A percentile compares a stretch with the other conserved stretches of the same genome.
phyloP scores from a whole-genome alignment of 2,329 filamentous ascomycete species.

The Beauveria scarabaeidicola region DNA sequence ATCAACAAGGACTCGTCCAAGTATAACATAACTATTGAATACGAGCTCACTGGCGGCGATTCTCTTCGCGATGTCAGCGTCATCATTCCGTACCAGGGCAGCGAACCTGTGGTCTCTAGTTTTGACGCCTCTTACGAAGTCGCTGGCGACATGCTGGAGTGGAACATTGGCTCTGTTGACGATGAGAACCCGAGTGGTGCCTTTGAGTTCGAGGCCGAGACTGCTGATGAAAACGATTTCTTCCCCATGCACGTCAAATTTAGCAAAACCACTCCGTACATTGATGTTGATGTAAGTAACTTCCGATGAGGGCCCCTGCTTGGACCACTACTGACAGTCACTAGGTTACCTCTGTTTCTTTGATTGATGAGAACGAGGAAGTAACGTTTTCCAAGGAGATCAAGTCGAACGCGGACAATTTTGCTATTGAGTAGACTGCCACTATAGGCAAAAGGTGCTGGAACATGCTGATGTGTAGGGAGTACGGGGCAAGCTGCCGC shows the following conservation, averaged over 20 bases:
- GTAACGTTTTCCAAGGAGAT: constrained; percentile 78
- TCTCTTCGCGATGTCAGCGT: constrained; percentile 77
- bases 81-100: constrained; percentile 74
- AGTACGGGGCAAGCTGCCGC: not conserved
- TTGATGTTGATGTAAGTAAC: constrained; percentile 82
- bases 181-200: constrained; percentile 74
- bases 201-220: constrained; percentile 92
- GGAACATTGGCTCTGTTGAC: constrained; percentile 82
- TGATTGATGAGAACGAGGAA: constrained; percentile 68
- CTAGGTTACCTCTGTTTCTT: constrained; percentile 56
- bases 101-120: constrained; percentile 81
- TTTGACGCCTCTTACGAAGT: constrained; percentile 95
- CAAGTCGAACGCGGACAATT: constrained; percentile 67
- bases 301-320: not conserved
- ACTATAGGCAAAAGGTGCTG: not conserved
- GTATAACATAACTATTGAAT: constrained; percentile 89
- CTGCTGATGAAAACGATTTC: constrained; percentile 84
- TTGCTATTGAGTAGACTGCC: constrained; percentile 58
- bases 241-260: constrained; percentile 96
- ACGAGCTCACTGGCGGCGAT: constrained; percentile 79
- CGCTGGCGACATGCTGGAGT: constrained; percentile 84
- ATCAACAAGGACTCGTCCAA: constrained; percentile 80
- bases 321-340: constrained; percentile 17
- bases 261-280: constrained; percentile 73
- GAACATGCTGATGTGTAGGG: constrained; percentile 3